Conservation (phyloP, 805 yeast genomes). For the Metschnikowia drakensbergensis region DNA sequence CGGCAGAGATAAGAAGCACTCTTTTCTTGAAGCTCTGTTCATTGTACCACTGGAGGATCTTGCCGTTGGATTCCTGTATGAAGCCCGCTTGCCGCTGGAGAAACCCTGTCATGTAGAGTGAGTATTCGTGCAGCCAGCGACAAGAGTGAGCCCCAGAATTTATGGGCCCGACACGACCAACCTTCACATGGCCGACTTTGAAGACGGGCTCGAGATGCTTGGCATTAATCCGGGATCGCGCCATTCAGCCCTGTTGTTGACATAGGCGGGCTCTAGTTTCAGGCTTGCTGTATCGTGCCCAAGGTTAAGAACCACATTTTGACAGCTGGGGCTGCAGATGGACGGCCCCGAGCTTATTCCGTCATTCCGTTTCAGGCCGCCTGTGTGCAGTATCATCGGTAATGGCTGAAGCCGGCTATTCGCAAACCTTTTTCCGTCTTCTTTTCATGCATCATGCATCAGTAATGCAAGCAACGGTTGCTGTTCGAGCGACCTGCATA, state of each 20-base stretch:
- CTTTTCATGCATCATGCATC: neutral
- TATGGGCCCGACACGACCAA: neutral
- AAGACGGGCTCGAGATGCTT: too few relatives aligned
- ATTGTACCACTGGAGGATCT: conserved; percentile 15
- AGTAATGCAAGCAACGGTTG: neutral
- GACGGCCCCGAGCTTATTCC: too few relatives aligned
- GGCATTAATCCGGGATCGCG: too few relatives aligned
- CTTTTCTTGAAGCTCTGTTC: conserved; percentile 16
- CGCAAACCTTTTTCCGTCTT: neutral
- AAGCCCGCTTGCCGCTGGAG: conserved; percentile 1
- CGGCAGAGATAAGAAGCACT: conserved; percentile 15
- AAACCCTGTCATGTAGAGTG: neutral
- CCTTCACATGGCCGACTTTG: too few relatives aligned
- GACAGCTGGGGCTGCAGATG: too few relatives aligned
- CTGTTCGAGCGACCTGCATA: neutral
- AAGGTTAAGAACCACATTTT: too few relatives aligned
- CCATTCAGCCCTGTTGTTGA: too few relatives aligned
- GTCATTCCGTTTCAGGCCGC: too few relatives aligned
- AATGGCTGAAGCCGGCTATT: too few relatives aligned
- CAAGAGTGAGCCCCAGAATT: neutral
- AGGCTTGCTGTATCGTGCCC: too few relatives aligned
- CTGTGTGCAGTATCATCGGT: neutral
- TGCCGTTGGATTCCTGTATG: conserved; percentile 5
- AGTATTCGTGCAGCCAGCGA: neutral
- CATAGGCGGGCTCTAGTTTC: too few relatives aligned